Base-by-base conservation (phyloP, 2,329 filamentous ascomycete genomes). In the Fusarium piperis region DNA sequence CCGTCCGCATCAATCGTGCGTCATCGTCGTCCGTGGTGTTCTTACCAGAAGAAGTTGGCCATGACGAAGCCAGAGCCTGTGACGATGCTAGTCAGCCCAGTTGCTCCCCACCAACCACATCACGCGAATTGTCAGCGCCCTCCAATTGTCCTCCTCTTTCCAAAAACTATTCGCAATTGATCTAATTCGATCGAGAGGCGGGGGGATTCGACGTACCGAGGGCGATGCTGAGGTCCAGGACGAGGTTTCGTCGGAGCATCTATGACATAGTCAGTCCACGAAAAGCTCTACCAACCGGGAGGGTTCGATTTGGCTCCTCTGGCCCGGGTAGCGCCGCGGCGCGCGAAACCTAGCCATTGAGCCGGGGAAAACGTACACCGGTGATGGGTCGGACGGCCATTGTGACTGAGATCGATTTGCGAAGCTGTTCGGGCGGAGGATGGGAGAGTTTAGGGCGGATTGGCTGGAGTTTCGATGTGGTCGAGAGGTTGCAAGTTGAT, bases 201-300 rank as follows among this genome's bases (percentile, higher is more conserved):
- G n/a, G 15, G 44, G 62, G 18, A 44, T 53, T 51, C n/a, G 53
- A 83, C 87, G 68, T 84, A 90, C 88, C 87, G 65, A 90, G 83
- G 71, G 83, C 86, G 78, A 90, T 85, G 64, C 82, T 77, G 67
- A 90, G 83, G 78, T 90, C 88, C 73, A 85, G 79, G 77, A 90
- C 83, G 79, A 90, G 86, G 80, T 84, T 83, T 80, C 87, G 85
- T 82, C 87, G 87, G 81, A 90, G 86, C 85, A 90, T 90, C 88
- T 90, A 75, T 60, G 55, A 55, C 57, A 66, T 71, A 73, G 80
- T 83, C 81, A 81, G 82, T 78, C 74, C 67, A 74, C 63, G 67
- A 72, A 78, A 72, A 71, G 70, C 68, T 74, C 73, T 70, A 51
- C 57, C 58, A 41, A 51, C 32, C 35, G 16, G 56, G 55, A 20